A percentile compares a stretch with the other conserved stretches of the same genome.
Conservation (phyloP, 75 land plant species). For the Selaginella moellendorffii region DNA sequence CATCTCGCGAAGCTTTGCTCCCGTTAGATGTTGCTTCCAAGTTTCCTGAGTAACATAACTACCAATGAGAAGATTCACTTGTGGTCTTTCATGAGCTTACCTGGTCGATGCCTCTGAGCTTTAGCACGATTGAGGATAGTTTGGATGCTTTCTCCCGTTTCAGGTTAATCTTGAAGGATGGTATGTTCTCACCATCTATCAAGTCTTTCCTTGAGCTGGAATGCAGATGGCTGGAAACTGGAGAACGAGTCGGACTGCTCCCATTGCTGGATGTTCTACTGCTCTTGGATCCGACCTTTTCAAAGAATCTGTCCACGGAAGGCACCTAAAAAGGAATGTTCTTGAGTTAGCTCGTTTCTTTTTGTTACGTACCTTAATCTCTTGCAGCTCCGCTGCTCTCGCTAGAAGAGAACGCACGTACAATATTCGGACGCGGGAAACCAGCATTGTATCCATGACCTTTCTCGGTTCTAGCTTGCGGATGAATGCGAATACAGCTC, state of each 20-base stretch:
- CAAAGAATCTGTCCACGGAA: conserved; percentile 5
- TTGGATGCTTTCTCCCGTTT: conserved; percentile 8
- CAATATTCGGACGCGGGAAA: background rate
- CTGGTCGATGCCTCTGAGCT: conserved; percentile 8
- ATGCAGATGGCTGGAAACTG: background rate
- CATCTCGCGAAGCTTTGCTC: conserved; percentile 1
- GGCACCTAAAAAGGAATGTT: background rate
- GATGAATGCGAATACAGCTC: conserved; percentile 2
- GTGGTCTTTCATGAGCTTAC: background rate
- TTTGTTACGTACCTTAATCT: background rate
- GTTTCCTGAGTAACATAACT: background rate
- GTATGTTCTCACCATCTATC: background rate
- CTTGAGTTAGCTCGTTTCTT: too few relatives aligned
- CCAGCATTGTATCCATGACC: conserved; percentile 5
- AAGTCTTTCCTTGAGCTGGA: background rate
- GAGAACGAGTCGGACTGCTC: conserved; percentile 4
- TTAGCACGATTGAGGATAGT: conserved; percentile 7
- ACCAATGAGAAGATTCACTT: background rate
- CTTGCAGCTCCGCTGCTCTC: background rate
- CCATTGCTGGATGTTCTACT: conserved; percentile 3
- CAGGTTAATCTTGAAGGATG: background rate
- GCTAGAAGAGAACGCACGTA: conserved; percentile 2
- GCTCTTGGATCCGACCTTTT: conserved; percentile 3
- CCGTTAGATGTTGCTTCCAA: conserved; percentile 5
- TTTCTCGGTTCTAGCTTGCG: conserved; percentile 1